phyloP scores from a whole-genome alignment of 202 grass and related monocot genomes.

The Panicum virgatum region DNA sequence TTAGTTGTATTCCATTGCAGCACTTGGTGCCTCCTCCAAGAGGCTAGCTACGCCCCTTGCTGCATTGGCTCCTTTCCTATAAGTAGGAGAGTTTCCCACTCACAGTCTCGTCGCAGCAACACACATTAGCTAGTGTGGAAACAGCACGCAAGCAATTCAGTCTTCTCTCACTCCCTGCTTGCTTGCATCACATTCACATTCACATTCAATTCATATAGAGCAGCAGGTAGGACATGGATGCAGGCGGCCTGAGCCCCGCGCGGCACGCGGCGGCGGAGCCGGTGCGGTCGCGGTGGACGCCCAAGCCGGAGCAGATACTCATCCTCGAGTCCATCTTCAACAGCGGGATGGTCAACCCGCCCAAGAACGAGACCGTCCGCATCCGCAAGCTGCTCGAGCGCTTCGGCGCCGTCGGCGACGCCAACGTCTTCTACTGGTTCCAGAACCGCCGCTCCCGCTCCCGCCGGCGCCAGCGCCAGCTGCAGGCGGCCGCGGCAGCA shows the following conservation, averaged over 20 bases:
- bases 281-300: constrained; percentile 82
- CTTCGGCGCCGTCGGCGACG: constrained; percentile 85
- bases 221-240: constrained; percentile 39
- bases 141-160: constrained; percentile 17
- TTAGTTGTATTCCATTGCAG: not conserved
- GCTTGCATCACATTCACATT: not conserved
- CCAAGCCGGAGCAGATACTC: constrained; percentile 96
- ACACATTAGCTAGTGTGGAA: constrained; percentile 26
- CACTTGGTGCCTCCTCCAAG: not conserved
- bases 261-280: constrained; percentile 45
- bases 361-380: constrained; percentile 81
- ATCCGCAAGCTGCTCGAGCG: constrained; percentile 92
- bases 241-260: constrained; percentile 46
- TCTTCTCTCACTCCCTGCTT: not conserved
- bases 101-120: constrained; percentile 7
- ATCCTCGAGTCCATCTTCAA: constrained; percentile 99
- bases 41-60: not conserved
- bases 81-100: constrained; percentile 1
- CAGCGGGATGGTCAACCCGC: constrained; percentile 92
- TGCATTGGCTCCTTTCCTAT: constrained; percentile 15
- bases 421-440: constrained; percentile 99
- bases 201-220: no score
- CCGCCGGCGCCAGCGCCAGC: constrained; percentile 82
- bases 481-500: constrained; percentile 39
- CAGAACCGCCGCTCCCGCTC: constrained; percentile 84